These are phyloP conservation scores for Cytospora chrysosperma DNA, from an alignment of 2,329 filamentous ascomycete genomes.

Conservation along the genomic window DNA sequence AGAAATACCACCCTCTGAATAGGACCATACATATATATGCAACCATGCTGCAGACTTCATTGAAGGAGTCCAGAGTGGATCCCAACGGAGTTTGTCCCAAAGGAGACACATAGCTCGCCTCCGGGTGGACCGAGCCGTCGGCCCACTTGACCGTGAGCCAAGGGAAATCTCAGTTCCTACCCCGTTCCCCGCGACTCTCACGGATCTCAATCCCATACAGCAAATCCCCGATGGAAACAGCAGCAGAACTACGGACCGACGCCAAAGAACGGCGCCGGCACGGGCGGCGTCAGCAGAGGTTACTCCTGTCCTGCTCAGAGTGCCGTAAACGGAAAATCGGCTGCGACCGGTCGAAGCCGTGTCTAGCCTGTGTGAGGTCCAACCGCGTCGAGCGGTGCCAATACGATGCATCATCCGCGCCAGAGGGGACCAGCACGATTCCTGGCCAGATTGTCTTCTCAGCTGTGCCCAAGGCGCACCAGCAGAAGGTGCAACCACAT, in stretches of 20 bases:
- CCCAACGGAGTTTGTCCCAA: constrained; percentile 9
- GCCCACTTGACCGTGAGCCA: not conserved
- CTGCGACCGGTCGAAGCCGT: constrained; percentile 43
- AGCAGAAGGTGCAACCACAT: not conserved
- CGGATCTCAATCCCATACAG: constrained; percentile 3
- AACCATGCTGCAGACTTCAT: not conserved
- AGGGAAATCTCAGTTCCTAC: not conserved
- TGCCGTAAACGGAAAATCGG: constrained; percentile 44
- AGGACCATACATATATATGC: not conserved
- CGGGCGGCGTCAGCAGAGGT: constrained; percentile 11
- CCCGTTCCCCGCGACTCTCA: not conserved
- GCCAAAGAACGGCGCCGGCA: not conserved
- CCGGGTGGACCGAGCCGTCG: not conserved
- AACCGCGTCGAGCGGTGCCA: not conserved
- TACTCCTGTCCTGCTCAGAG: constrained; percentile 35
- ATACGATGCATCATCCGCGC: not conserved
- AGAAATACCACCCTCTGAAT: not conserved
- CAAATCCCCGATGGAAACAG: constrained; percentile 22
- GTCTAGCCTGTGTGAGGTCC: constrained; percentile 39
- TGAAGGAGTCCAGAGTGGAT: not conserved
- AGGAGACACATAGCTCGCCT: not conserved
- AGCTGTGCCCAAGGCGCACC: not conserved
- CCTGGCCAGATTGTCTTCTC: constrained; percentile 11
- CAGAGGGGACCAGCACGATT: not conserved
- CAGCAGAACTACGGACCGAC: not conserved